These are phyloP conservation scores for Sindora glabra DNA, from an alignment of 306 rosid species.

Conservation along the genomic window DNA sequence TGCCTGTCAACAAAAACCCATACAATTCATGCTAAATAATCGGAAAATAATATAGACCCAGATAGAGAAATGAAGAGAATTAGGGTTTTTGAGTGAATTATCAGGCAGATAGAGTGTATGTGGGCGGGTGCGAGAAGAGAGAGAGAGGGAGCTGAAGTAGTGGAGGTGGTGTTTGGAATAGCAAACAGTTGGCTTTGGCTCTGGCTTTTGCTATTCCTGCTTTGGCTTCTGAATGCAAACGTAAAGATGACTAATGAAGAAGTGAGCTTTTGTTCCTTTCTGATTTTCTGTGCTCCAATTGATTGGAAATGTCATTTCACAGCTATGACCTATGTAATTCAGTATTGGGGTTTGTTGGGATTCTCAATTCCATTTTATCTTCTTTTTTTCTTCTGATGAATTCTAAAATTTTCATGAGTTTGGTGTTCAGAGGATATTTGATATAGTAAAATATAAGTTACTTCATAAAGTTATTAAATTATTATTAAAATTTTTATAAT, in stretches of 20 bases:
- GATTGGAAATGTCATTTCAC: not conserved
- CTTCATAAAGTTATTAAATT: no score
- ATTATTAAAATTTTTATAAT: no score
- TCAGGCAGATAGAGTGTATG: not conserved
- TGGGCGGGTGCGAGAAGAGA: not conserved
- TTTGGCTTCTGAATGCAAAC: conserved; percentile 1
- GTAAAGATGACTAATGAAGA: conserved; percentile 22
- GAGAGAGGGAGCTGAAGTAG: conserved; percentile 12
- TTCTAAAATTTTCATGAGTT: no score
- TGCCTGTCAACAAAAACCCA: not conserved
- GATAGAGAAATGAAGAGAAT: conserved; percentile 10
- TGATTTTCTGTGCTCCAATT: not conserved
- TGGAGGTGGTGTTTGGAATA: conserved; percentile 24
- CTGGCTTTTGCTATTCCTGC: conserved; percentile 7
- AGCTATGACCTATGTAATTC: not conserved
- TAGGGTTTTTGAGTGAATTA: conserved; percentile 39
- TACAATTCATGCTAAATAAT: not conserved
- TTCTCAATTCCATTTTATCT: no score
- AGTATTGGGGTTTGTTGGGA: no score
- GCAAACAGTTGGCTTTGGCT: conserved; percentile 23
- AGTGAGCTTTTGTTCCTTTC: not conserved
- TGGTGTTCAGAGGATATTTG: no score
- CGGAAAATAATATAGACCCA: not conserved
- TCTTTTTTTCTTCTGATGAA: no score
- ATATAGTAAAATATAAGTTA: no score